Conservation (phyloP, 768 basidiomycete species). For the Leccinellum albellum region DNA sequence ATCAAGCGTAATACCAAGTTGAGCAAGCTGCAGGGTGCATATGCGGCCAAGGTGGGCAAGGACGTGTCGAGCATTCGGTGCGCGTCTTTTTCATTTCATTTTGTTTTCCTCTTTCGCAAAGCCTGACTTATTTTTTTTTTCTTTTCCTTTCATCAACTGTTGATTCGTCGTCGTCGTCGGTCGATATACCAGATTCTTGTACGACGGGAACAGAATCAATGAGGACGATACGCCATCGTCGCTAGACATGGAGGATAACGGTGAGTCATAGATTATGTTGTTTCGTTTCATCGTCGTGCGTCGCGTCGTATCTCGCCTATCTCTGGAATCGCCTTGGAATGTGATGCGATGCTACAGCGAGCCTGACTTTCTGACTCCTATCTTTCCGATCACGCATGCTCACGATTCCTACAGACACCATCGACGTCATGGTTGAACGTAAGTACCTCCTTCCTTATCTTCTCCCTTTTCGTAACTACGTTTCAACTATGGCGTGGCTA, state of each 20-base stretch:
- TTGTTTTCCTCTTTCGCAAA: background rate
- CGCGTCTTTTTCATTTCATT: slow-evolving; percentile 20
- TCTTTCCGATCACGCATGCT: background rate
- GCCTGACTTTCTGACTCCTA: background rate
- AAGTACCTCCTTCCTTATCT: slow-evolving; percentile 27
- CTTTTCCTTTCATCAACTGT: slow-evolving; percentile 6
- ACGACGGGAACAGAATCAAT: slow-evolving; percentile 81
- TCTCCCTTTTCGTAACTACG: background rate
- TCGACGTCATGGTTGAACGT: slow-evolving; percentile 98
- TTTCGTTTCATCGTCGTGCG: background rate
- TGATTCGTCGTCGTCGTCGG: background rate
- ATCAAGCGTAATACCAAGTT: slow-evolving; percentile 92
- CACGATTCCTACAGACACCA: slow-evolving; percentile 55
- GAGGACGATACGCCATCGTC: slow-evolving; percentile 85
- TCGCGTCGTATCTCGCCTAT: background rate
- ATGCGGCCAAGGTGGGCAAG: slow-evolving; percentile 90
- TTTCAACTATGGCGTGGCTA: background rate
- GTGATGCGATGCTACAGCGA: background rate
- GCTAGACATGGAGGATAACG: slow-evolving; percentile 87
- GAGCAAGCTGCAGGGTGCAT: slow-evolving; percentile 89
- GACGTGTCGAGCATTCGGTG: slow-evolving; percentile 86
- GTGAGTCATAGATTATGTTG: slow-evolving; percentile 38
- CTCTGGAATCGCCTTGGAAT: background rate
- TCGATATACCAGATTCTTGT: slow-evolving; percentile 67
- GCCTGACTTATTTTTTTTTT: background rate